Percentiles rank a stretch among this genome's conserved stretches.
Conservation (phyloP, 2,329 filamentous ascomycete genomes). For the Cercospora sp. region DNA sequence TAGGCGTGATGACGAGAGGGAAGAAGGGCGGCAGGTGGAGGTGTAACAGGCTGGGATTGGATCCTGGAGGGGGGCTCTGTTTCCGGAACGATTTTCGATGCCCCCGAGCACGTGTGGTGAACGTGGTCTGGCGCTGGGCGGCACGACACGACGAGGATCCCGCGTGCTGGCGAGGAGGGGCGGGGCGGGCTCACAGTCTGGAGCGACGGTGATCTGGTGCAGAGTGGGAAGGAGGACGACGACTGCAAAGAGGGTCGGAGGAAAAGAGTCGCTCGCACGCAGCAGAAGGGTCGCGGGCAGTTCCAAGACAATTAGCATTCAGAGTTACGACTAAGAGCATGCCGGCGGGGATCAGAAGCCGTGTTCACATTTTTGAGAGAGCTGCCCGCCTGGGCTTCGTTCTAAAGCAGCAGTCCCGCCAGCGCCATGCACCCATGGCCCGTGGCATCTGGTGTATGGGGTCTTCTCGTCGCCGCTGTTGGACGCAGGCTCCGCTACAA, state of each 20-base stretch:
- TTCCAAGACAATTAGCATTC: slow-evolving; percentile 14
- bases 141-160: not conserved
- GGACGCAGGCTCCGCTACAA: not conserved
- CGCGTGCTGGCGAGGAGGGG: not conserved
- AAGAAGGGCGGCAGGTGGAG: slow-evolving; percentile 3
- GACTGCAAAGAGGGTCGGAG: not conserved
- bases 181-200: not conserved
- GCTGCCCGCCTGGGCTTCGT: not conserved
- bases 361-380: slow-evolving; percentile 10
- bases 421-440: not conserved
- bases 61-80: slow-evolving; percentile 8
- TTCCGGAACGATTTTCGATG: not conserved
- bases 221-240: not conserved
- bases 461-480: not conserved
- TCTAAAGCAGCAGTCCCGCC: not conserved
- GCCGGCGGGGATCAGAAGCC: slow-evolving; percentile 9
- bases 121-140: not conserved
- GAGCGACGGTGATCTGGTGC: not conserved
- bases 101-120: slow-evolving; percentile 4
- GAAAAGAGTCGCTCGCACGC: not conserved
- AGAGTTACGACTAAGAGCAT: slow-evolving; percentile 9
- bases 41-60: slow-evolving; percentile 7
- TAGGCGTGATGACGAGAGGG: not conserved
- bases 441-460: not conserved
- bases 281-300: not conserved